Evolutionary conservation across 176 grass and related monocot genomes (phyloP), one percentile per base, ranked within the genome.

Genomic region (Carex parvula): DNA sequence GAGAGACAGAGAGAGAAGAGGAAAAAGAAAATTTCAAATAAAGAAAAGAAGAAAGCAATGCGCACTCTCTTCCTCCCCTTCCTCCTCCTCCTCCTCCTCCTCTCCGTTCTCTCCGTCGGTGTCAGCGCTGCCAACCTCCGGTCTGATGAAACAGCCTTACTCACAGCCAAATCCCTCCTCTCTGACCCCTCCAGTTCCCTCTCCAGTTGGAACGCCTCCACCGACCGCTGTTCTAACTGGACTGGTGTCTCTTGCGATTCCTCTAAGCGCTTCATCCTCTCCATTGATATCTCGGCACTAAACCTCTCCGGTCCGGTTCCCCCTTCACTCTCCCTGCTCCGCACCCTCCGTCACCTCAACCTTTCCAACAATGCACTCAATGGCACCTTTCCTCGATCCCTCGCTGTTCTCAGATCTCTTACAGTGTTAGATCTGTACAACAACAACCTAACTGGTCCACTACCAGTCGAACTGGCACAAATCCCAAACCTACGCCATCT

Each of bases 311-410:
- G 92, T 62, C 4, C 16, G 7, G n/a, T 98, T 0, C 87, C 94
- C 2, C 20, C 94, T 39, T 24, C 84, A 16, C 71, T 97, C 3
- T 69, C 92, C 18, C 42, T 76, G 1, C 88, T 97, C 1, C 65
- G 12, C 4, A 52, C 53, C 53, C 92, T 97, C 70, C 80, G 85
- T 53, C 61, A 91, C 82, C 90, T 97, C 60, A 97, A 97, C 89
- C 87, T 97, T 70, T 97, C 94, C 50, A 97, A 94, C 85, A 97
- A 97, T 58, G 86, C 60, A 2, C 50, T 94, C 42, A 97, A 90
- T 59, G 89, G 86, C 77, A 84, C 87, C 79, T 89, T 97, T 80
- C 92, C 90, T 5, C 21, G 87, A 20, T 59, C 85, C 37, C 77
- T 94, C 4, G 46, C 78, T 5, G 67, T 86, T 50, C 87, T 89